Conservation (phyloP, 2,329 filamentous ascomycete species). For the Cladosporium cucumerinum region DNA sequence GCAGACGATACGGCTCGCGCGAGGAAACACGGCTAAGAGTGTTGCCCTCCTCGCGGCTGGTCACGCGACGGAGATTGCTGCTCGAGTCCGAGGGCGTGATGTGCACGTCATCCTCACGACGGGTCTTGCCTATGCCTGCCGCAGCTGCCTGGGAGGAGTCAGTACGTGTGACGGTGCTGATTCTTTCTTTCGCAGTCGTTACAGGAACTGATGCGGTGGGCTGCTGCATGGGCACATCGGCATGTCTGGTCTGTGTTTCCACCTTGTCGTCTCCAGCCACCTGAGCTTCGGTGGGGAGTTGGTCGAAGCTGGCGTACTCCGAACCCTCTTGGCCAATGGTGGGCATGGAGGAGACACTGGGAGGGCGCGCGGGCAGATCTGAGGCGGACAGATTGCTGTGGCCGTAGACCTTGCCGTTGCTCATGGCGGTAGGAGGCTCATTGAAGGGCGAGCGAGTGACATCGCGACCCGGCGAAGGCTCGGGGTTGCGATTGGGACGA, state of each 20-base stretch:
- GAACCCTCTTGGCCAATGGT: slow-evolving; percentile 84
- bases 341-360: slow-evolving; percentile 72
- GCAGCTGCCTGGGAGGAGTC: slow-evolving; percentile 83
- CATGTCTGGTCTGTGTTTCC: slow-evolving; percentile 55
- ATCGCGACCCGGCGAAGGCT: slow-evolving; percentile 72
- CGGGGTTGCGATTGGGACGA: slow-evolving; percentile 72
- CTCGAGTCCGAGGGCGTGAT: slow-evolving; percentile 24
- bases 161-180: slow-evolving; percentile 81
- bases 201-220: slow-evolving; percentile 82
- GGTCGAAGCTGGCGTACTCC: slow-evolving; percentile 70
- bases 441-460: slow-evolving; percentile 83
- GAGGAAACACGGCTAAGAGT: slow-evolving; percentile 27
- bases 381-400: slow-evolving; percentile 35
- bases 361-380: slow-evolving; percentile 57
- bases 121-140: slow-evolving; percentile 71
- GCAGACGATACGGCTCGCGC: slow-evolving; percentile 52
- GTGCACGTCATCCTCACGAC: slow-evolving; percentile 50
- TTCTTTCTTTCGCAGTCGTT: slow-evolving; percentile 76
- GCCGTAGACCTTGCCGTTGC: slow-evolving; percentile 32
- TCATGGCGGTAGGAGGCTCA: slow-evolving; percentile 54
- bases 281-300: slow-evolving; percentile 36
- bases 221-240: slow-evolving; percentile 81
- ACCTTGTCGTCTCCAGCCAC: slow-evolving; percentile 30
- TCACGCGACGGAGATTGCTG: slow-evolving; percentile 26
- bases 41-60: slow-evolving; percentile 24